Conservation (phyloP, 2,329 filamentous ascomycete genomes). For the Talaromyces sp. region DNA sequence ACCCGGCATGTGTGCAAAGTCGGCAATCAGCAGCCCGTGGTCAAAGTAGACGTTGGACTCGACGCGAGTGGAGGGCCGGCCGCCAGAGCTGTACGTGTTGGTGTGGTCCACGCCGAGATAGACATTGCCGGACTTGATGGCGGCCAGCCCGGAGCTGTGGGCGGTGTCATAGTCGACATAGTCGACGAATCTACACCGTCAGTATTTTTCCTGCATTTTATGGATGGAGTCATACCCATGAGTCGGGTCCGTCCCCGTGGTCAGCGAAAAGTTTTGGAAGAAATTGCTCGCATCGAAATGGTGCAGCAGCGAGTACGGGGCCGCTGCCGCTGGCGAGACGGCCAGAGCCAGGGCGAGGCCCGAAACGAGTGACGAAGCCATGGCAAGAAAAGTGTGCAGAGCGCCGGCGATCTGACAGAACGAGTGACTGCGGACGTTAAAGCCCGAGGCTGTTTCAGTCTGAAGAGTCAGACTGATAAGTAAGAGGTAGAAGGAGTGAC, state of each 20-base stretch:
- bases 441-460: neutral
- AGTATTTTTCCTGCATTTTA: neutral
- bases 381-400: constrained; percentile 13
- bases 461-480: neutral
- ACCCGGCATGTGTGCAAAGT: constrained; percentile 45
- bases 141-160: constrained; percentile 29
- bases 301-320: constrained; percentile 35
- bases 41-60: constrained; percentile 40
- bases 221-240: constrained; percentile 34
- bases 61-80: constrained; percentile 42
- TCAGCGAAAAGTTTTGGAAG: constrained; percentile 48
- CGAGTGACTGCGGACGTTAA: neutral
- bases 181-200: constrained; percentile 29
- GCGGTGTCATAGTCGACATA: constrained; percentile 41
- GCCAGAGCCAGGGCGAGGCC: constrained; percentile 26
- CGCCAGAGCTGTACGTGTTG: constrained; percentile 30
- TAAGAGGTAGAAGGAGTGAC: neutral
- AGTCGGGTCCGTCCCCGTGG: constrained; percentile 42
- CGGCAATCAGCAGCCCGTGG: constrained; percentile 42
- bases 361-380: constrained; percentile 16
- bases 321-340: constrained; percentile 20
- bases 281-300: constrained; percentile 43
- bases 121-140: constrained; percentile 28
- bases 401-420: neutral
- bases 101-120: constrained; percentile 43